phyloP scores from a whole-genome alignment of 2,329 filamentous ascomycete genomes.

The Seiridium unicorne region DNA sequence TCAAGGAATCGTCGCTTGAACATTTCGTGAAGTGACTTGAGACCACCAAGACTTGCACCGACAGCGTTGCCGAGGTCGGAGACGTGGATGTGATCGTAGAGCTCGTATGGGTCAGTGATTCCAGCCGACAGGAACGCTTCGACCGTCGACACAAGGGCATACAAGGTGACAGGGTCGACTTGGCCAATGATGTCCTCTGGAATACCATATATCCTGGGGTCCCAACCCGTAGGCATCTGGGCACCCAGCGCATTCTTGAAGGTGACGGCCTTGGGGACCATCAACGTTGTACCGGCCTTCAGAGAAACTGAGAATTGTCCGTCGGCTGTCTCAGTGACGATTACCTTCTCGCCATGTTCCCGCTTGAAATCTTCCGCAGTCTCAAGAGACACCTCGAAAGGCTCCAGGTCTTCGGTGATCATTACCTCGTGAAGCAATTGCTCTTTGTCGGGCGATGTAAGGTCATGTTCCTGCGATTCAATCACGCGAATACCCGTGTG shows the following conservation, averaged over 20 bases:
- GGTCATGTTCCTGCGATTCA: slow-evolving; percentile 20
- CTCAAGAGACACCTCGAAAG: slow-evolving; percentile 28
- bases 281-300: slow-evolving; percentile 27
- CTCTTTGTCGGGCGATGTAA: slow-evolving; percentile 21
- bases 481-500: slow-evolving; percentile 32
- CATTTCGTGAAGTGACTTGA: slow-evolving; percentile 23
- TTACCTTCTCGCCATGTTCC: slow-evolving; percentile 29
- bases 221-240: slow-evolving; percentile 34
- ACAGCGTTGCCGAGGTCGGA: slow-evolving; percentile 33
- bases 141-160: slow-evolving; percentile 25
- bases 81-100: slow-evolving; percentile 30
- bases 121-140: slow-evolving; percentile 33
- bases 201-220: slow-evolving; percentile 31
- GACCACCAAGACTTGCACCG: slow-evolving; percentile 29
- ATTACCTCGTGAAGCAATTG: slow-evolving; percentile 31
- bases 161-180: slow-evolving; percentile 32
- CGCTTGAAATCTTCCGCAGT: slow-evolving; percentile 27
- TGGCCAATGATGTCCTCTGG: slow-evolving; percentile 32
- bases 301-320: slow-evolving; percentile 22
- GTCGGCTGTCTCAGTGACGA: slow-evolving; percentile 17
- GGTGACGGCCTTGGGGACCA: slow-evolving; percentile 28
- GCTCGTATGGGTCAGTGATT: slow-evolving; percentile 27
- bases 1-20: slow-evolving; percentile 29
- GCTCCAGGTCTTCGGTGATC: slow-evolving; percentile 28
- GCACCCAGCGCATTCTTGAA: slow-evolving; percentile 28